Evolutionary conservation across 108 stramenopile genomes (phyloP), one percentile per base, ranked within the genome.

Genomic region (Aureococcus anophagefferens): DNA sequence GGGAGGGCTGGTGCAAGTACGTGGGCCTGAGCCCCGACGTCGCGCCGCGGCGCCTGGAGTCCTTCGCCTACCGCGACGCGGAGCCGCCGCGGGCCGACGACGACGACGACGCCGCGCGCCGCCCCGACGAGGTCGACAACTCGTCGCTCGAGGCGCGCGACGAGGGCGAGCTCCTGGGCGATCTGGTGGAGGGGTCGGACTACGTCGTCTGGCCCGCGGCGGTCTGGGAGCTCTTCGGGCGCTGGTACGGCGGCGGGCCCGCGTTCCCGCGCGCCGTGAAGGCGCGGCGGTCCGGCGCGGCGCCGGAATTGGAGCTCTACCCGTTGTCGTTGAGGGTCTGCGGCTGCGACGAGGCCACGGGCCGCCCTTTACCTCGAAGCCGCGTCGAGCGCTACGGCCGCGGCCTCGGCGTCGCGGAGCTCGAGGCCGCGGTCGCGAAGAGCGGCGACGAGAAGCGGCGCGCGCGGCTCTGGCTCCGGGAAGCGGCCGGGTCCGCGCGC

Each of bases 181-280:
- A 70, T 18, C 75, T 76, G 14, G 68, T 30, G 21, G 40, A 69
- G 7, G 75, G 76, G n/a, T 33, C 28, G 31, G 59, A 75, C 68
- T 76, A 64, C 31, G 74, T 76, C 30, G 21, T 75, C 32, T 64
- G 74, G 40, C 73, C 73, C 29, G 74, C 37, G 46, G 35, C 35
- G 33, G 32, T 75, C 17, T 76, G 76, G 76, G 35, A 63, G 28
- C 29, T 76, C 30, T 70, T 76, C 74, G 68, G 35, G 34, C 73
- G 74, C 34, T 76, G 76, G 76, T 76, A 76, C 45, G 76, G 76
- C 28, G 76, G 76, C 35, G 76, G 76, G 21, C 76, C 76, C 5
- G 74, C 37, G 15, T 76, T 76, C 63, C 18, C 35, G 30, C 72
- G 73, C n/a, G n/a, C n/a, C n/a, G n/a, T n/a, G n/a, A n/a, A n/a